phyloP scores from a whole-genome alignment of 2,329 filamentous ascomycete genomes.

The Pestalotiopsis sp. region DNA sequence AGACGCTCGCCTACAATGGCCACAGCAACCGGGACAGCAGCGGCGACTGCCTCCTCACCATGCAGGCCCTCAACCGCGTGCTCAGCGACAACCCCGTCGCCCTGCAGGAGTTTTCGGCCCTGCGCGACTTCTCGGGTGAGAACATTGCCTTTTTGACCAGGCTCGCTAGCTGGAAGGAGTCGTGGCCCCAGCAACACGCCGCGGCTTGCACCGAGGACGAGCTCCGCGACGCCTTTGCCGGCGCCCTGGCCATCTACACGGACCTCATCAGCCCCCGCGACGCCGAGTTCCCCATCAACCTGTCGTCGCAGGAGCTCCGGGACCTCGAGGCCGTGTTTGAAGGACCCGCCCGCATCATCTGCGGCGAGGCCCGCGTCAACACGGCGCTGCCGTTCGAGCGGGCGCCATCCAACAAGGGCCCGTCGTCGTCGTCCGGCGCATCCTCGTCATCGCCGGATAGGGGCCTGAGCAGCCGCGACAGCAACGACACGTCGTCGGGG shows the following conservation, averaged over 20 bases:
- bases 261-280: constrained; percentile 62
- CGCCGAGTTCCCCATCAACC: constrained; percentile 69
- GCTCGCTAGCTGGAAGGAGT: constrained; percentile 58
- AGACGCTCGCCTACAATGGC: no score
- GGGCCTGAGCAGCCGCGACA: neutral
- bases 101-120: constrained; percentile 66
- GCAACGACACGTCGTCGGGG: neutral
- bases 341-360: constrained; percentile 48
- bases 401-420: neutral
- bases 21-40: constrained; percentile 22
- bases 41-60: constrained; percentile 49
- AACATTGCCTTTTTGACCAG: constrained; percentile 69
- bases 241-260: constrained; percentile 63
- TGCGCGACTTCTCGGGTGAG: constrained; percentile 70
- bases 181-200: constrained; percentile 25
- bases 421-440: neutral
- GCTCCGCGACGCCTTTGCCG: constrained; percentile 55
- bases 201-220: constrained; percentile 22
- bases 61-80: constrained; percentile 63
- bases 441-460: constrained; percentile 6
- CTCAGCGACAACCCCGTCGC: constrained; percentile 61
- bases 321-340: constrained; percentile 61
- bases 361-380: constrained; percentile 42
- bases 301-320: constrained; percentile 59
- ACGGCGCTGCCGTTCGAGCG: constrained; percentile 46